A percentile compares a stretch with the other conserved stretches of the same genome.
Evolutionary conservation across 169 alveolate genomes (phyloP).

Genomic region (Hepatocystis sp.): DNA sequence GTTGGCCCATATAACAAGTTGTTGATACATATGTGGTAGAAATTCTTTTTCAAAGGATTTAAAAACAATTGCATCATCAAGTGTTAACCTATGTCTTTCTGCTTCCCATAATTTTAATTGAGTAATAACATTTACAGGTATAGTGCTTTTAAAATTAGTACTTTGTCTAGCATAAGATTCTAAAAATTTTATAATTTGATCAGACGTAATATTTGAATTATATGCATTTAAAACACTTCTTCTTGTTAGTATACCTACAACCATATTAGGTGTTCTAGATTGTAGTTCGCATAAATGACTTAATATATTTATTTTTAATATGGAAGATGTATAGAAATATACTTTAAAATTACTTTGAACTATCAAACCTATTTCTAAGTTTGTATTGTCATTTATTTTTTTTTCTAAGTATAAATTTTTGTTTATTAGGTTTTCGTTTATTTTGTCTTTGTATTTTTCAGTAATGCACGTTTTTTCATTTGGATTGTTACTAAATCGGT

Average conservation of each 20-base stretch:
- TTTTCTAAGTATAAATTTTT: slow-evolving; percentile 26
- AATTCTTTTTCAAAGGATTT: slow-evolving; percentile 86
- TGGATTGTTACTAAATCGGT: too few species aligned
- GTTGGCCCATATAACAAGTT: slow-evolving; percentile 89
- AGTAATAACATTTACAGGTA: slow-evolving; percentile 90
- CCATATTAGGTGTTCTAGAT: slow-evolving; percentile 90
- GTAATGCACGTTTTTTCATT: too few species aligned
- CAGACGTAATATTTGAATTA: slow-evolving; percentile 90
- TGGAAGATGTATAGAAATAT: slow-evolving; percentile 90
- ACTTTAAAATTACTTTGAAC: slow-evolving; percentile 93
- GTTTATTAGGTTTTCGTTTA: slow-evolving; percentile 11
- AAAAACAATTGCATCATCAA: slow-evolving; percentile 83
- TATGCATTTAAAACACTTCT: slow-evolving; percentile 89
- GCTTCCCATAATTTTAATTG: slow-evolving; percentile 92
- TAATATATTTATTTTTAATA: slow-evolving; percentile 87
- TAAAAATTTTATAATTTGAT: slow-evolving; percentile 89
- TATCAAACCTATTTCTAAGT: slow-evolving; percentile 86
- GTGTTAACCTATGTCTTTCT: slow-evolving; percentile 87
- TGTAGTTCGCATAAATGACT: slow-evolving; percentile 91
- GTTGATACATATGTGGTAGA: slow-evolving; percentile 86
- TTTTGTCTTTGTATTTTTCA: too few species aligned
- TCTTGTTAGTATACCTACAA: slow-evolving; percentile 90
- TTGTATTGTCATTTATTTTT: slow-evolving; percentile 49
- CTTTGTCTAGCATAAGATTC: slow-evolving; percentile 85
- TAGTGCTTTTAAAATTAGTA: slow-evolving; percentile 66